A percentile compares a stretch with the other conserved stretches of the same genome.
These are phyloP conservation scores for Lactifluus hygrophoroides DNA, from an alignment of 768 basidiomycete genomes.

Conservation along the genomic window DNA sequence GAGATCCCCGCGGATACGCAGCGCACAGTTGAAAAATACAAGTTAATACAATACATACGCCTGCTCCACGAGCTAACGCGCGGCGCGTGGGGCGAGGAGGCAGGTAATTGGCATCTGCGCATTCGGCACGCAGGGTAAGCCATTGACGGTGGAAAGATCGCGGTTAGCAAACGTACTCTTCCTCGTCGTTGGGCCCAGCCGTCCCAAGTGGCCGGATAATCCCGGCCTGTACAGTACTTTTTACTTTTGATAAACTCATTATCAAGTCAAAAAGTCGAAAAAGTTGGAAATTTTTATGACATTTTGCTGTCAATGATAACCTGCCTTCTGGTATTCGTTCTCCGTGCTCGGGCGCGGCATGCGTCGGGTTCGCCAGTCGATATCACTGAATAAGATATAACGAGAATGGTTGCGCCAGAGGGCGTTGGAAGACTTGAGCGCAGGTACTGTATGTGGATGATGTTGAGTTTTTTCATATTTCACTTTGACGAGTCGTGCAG, in stretches of 20 bases:
- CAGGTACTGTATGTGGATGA: slow-evolving; percentile 49
- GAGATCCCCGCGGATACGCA: slow-evolving; percentile 50
- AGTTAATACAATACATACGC: slow-evolving; percentile 44
- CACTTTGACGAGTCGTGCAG: too few species aligned
- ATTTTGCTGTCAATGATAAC: too few species aligned
- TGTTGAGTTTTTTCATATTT: slow-evolving; percentile 1
- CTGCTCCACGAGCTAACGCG: slow-evolving; percentile 35
- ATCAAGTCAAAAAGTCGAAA: too few species aligned
- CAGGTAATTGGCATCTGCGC: slow-evolving; percentile 5
- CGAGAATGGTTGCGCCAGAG: slow-evolving; percentile 47
- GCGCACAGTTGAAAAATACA: slow-evolving; percentile 47
- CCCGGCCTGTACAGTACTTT: slow-evolving; percentile 38
- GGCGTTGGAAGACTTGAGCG: slow-evolving; percentile 55
- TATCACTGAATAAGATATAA: slow-evolving; percentile 54
- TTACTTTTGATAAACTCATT: too few species aligned
- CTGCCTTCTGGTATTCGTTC: slow-evolving; percentile 39
- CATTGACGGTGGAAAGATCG: neutral
- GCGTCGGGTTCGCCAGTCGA: slow-evolving; percentile 46
- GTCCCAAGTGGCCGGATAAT: slow-evolving; percentile 65
- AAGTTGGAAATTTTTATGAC: too few species aligned
- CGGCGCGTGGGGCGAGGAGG: slow-evolving; percentile 8
- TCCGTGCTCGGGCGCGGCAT: slow-evolving; percentile 48
- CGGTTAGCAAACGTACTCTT: slow-evolving; percentile 55
- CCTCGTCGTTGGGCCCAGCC: slow-evolving; percentile 46
- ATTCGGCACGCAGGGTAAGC: neutral